A percentile compares a stretch with the other conserved stretches of the same genome.
phyloP scores from a whole-genome alignment of 768 basidiomycete species.

The Butyriboletus loyo region DNA sequence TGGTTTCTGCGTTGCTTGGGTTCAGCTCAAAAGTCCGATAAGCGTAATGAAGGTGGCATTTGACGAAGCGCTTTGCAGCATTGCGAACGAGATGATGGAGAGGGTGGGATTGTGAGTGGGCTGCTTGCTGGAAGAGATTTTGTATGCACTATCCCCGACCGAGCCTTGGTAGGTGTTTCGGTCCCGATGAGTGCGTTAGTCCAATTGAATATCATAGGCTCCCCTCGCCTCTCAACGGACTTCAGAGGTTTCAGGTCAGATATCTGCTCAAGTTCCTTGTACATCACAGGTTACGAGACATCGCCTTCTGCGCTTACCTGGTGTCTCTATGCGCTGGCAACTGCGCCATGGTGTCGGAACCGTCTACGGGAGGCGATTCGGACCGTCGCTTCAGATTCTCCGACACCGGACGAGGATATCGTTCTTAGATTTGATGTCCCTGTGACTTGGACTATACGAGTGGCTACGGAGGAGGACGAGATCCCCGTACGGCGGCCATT shows the following conservation, averaged over 20 bases:
- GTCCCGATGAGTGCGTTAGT: constrained; percentile 36
- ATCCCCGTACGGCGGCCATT: constrained; percentile 47
- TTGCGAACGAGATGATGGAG: too few relatives aligned
- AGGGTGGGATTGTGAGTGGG: too few relatives aligned
- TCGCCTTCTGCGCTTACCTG: constrained; percentile 57
- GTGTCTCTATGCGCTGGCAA: constrained; percentile 57
- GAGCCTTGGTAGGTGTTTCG: constrained; percentile 40
- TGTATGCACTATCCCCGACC: constrained; percentile 12
- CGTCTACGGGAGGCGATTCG: constrained; percentile 46
- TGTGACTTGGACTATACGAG: constrained; percentile 58
- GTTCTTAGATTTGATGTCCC: constrained; percentile 56
- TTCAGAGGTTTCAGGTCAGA: constrained; percentile 59
- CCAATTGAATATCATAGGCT: constrained; percentile 54
- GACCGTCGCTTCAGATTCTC: constrained; percentile 20
- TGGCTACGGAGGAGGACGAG: constrained; percentile 44
- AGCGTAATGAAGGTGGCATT: too few relatives aligned
- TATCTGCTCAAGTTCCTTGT: constrained; percentile 62
- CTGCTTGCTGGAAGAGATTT: too few relatives aligned
- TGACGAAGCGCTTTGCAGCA: too few relatives aligned
- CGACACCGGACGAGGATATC: constrained; percentile 29
- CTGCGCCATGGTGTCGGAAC: constrained; percentile 43
- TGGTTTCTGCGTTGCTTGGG: too few relatives aligned
- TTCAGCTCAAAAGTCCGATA: too few relatives aligned
- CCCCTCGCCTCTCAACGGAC: constrained; percentile 43
- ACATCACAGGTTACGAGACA: constrained; percentile 67